Evolutionary conservation across 345 rosid genomes (phyloP), one percentile per base, ranked within the genome.

Genomic region (Dovyalis caffra): DNA sequence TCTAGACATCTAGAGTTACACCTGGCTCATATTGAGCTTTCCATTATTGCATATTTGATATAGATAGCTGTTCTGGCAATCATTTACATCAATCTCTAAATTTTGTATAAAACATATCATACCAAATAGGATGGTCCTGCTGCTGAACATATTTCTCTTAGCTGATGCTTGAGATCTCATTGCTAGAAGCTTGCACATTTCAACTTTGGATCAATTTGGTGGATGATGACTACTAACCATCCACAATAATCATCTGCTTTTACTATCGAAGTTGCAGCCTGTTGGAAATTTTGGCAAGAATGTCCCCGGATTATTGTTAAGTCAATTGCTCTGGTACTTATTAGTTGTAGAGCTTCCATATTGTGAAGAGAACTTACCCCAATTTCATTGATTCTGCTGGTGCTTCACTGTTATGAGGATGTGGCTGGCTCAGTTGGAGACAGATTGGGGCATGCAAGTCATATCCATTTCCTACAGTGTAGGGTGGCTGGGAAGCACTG

Each of bases 401-500:
- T 72, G 70, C 51, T 37, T 82, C 80, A 31, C 69, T 83, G 45
- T 69, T 78, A 28, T 38, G 83, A 53, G 86, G 83, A 57, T 76
- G 85, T 74, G 88, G 86, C 72, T 83, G 90, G 78, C 88, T 83
- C 80, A 87, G 72, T 60, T 87, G 86, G 78, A 87, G 87, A 51
- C 45, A 68, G 57, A 83, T 64, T 29, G 87, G 81, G 49, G 82
- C 74, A 29, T 70, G 83, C 56, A 77, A 31, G 38, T 85, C 83
- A 74, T 83, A 75, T 40, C 82, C 79, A 34, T 76, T 78, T 69
- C 72, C 72, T 72, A 74, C 64, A 63, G 74, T 72, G 75, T 66
- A 74, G 23, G 79, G 73, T 62, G 76, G 66, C 37, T 63, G 32
- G 60, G 77, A 69, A 40, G 72, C 70, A 37, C 68, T 78, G 69